phyloP scores from a whole-genome alignment of 106 monocot genomes.

The Phalaenopsis equestris region DNA sequence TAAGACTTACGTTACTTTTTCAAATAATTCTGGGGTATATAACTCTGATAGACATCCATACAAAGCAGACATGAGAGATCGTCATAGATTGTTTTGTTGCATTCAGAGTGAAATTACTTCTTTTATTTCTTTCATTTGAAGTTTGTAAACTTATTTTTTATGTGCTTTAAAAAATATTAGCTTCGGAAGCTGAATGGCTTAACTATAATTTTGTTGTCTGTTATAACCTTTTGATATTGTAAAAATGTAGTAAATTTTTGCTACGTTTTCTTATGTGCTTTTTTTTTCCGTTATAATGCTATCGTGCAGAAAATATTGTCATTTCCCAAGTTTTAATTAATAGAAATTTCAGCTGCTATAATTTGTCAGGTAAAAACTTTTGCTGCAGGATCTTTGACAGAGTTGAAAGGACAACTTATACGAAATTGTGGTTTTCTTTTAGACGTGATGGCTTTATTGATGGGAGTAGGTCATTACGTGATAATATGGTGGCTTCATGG shows the following conservation, averaged over 20 bases:
- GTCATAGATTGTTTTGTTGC: not conserved
- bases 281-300: not conserved
- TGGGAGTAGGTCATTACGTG: constrained; percentile 80
- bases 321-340: not conserved
- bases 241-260: not conserved
- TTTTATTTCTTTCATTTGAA: not conserved
- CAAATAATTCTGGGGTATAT: too few species aligned
- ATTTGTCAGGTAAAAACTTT: not conserved
- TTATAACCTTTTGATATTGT: not conserved
- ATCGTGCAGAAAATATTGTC: not conserved
- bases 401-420: constrained; percentile 60
- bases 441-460: constrained; percentile 65
- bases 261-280: too few species aligned
- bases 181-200: not conserved
- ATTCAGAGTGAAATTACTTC: not conserved
- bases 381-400: constrained; percentile 70
- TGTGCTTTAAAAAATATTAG: not conserved
- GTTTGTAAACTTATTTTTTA: not conserved
- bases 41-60: too few species aligned
- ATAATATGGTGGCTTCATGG: constrained; percentile 91
- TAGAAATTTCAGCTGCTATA: not conserved
- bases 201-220: not conserved
- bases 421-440: constrained; percentile 80
- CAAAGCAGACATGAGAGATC: not conserved
- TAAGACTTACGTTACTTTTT: too few species aligned